Evolutionary conservation across 306 rosid genomes (phyloP).

Genomic region (Rosa multiflora): DNA sequence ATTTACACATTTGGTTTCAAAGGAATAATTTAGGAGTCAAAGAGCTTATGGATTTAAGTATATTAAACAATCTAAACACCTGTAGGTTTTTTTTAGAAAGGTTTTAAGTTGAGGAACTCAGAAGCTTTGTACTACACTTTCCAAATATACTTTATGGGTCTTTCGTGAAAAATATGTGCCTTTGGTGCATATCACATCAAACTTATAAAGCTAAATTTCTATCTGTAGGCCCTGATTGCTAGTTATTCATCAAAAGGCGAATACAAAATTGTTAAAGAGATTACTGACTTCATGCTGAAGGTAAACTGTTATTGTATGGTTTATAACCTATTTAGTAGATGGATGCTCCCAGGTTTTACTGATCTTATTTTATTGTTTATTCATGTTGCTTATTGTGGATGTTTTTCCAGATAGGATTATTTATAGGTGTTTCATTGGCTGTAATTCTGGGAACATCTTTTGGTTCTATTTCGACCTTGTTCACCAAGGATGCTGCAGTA

Average conservation of each 20-base stretch:
- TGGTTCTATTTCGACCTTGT: constrained; percentile 73
- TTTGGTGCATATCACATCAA: not conserved
- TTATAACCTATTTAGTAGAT: not conserved
- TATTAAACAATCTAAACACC: not conserved
- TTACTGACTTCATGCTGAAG: constrained; percentile 55
- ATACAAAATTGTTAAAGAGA: constrained; percentile 70
- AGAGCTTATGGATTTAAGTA: not conserved
- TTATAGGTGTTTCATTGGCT: constrained; percentile 63
- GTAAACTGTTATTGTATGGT: constrained; percentile 27
- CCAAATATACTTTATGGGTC: not conserved
- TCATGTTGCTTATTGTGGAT: constrained; percentile 13
- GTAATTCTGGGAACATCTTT: constrained; percentile 75
- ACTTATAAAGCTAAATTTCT: constrained; percentile 1
- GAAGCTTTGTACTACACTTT: not conserved
- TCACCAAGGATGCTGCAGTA: constrained; percentile 82
- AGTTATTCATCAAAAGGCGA: constrained; percentile 81
- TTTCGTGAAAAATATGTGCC: not conserved
- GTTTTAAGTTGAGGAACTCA: not conserved
- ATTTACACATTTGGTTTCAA: not conserved
- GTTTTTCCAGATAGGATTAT: constrained; percentile 68
- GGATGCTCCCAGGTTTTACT: not conserved
- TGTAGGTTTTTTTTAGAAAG: too few relatives aligned
- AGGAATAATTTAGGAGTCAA: not conserved
- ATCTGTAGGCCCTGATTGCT: constrained; percentile 78
- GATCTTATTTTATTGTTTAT: not conserved